These are phyloP conservation scores for Fusarium metavorans DNA, from an alignment of 2,329 filamentous ascomycete genomes.

Conservation along the genomic window DNA sequence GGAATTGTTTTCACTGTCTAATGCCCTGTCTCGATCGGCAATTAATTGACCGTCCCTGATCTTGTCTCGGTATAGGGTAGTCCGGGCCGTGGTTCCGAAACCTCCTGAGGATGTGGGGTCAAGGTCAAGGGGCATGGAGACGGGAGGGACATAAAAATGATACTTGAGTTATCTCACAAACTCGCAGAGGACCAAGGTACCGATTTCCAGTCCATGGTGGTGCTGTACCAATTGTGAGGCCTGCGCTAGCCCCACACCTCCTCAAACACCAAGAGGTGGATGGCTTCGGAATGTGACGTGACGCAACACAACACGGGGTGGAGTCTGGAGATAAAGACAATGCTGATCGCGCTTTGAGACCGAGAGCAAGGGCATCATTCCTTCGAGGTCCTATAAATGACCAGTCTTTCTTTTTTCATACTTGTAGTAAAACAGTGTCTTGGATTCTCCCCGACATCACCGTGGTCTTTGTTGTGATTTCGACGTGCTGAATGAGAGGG, in stretches of 20 bases:
- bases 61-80: slow-evolving; percentile 23
- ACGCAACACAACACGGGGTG: slow-evolving; percentile 13
- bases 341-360: not conserved
- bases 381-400: slow-evolving; percentile 2
- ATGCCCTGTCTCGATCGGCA: not conserved
- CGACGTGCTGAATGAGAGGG: slow-evolving; percentile 4
- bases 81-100: slow-evolving; percentile 8
- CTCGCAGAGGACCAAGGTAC: not conserved
- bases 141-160: not conserved
- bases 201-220: not conserved
- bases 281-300: slow-evolving; percentile 32
- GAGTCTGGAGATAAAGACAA: slow-evolving; percentile 29
- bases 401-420: not conserved
- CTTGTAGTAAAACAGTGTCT: slow-evolving; percentile 12
- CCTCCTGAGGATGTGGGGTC: slow-evolving; percentile 3
- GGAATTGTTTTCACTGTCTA: not conserved
- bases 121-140: not conserved
- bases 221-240: not conserved
- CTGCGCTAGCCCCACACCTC: not conserved
- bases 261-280: not conserved
- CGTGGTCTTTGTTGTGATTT: not conserved
- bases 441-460: not conserved
- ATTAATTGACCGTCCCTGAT: not conserved
- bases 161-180: not conserved
- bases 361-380: not conserved